phyloP scores from a whole-genome alignment of 345 rosid species.

The Citrus hindsii region DNA sequence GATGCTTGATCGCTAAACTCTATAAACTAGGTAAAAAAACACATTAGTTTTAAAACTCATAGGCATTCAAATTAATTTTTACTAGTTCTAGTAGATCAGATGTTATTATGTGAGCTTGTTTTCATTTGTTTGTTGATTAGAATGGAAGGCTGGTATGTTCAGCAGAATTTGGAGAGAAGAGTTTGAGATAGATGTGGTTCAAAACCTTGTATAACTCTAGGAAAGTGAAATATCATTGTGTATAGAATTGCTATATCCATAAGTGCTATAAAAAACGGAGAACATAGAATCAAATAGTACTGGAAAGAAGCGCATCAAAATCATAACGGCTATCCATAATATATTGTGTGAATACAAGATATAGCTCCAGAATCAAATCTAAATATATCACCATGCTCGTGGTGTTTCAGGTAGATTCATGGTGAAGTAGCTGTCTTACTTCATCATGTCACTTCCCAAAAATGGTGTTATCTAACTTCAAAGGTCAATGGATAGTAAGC shows the following conservation, averaged over 20 bases:
- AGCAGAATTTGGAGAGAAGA: not conserved
- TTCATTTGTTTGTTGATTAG: conserved; percentile 18
- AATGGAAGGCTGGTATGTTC: conserved; percentile 3
- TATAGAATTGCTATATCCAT: conserved; percentile 12
- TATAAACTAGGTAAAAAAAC: conserved; percentile 17
- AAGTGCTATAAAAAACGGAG: not conserved
- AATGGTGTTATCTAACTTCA: not conserved
- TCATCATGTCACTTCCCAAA: not conserved
- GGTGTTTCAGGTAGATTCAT: not conserved
- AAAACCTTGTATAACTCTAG: conserved; percentile 11
- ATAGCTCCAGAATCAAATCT: not conserved
- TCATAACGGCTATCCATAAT: not conserved
- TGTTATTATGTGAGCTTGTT: conserved; percentile 24
- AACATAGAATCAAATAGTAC: not conserved
- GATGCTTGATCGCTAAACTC: conserved; percentile 40
- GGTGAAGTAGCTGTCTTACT: not conserved
- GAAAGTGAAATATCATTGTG: conserved; percentile 18
- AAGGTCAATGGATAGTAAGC: not conserved
- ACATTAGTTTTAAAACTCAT: conserved; percentile 27
- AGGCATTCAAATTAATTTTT: conserved; percentile 2
- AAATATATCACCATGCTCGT: not conserved
- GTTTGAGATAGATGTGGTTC: not conserved
- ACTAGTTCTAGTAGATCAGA: conserved; percentile 3
- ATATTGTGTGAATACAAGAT: not conserved
- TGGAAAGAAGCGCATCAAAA: not conserved